Evolutionary conservation across 129 eudicot genomes (phyloP).

Genomic region (Chrysanthemum lavandulifolium): DNA sequence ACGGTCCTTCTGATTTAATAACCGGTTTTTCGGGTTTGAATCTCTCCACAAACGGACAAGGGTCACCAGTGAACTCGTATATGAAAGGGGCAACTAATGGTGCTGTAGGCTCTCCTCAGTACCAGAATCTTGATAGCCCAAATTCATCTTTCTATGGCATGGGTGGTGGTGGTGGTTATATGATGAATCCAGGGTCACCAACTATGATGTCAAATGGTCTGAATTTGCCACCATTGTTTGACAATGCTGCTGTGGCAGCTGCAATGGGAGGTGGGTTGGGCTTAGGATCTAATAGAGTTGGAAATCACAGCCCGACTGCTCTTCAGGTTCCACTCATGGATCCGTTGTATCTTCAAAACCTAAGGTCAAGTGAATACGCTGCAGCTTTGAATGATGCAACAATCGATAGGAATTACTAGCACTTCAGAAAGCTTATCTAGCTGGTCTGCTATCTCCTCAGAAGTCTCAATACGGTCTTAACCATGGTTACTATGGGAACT

Average conservation of each 20-base stretch:
- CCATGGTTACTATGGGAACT: slow-evolving; percentile 70
- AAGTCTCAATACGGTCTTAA: slow-evolving; percentile 68
- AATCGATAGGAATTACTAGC: slow-evolving; percentile 56
- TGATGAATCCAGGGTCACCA: slow-evolving; percentile 58
- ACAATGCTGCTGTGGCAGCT: slow-evolving; percentile 49
- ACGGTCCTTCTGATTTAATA: slow-evolving; percentile 56
- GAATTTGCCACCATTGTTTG: slow-evolving; percentile 50
- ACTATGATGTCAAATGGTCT: slow-evolving; percentile 54
- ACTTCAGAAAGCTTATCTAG: slow-evolving; percentile 82
- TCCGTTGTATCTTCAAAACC: slow-evolving; percentile 67
- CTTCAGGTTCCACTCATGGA: slow-evolving; percentile 54
- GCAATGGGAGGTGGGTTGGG: slow-evolving; percentile 54
- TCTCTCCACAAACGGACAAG: slow-evolving; percentile 44
- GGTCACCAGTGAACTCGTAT: slow-evolving; percentile 39
- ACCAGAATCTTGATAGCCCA: slow-evolving; percentile 56
- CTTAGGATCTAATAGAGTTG: slow-evolving; percentile 53
- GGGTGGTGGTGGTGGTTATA: slow-evolving; percentile 45
- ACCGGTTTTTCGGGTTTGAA: slow-evolving; percentile 65
- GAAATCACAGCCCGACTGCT: slow-evolving; percentile 47
- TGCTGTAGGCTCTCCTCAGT: slow-evolving; percentile 51
- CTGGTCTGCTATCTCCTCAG: slow-evolving; percentile 58
- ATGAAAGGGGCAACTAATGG: slow-evolving; percentile 43
- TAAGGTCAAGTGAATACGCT: slow-evolving; percentile 47
- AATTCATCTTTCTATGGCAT: slow-evolving; percentile 52
- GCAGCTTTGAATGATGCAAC: slow-evolving; percentile 72